Evolutionary conservation across 371 early-diverging fungal genomes (phyloP), one percentile per base, ranked within the genome.

Genomic region (Gilbertella persicaria): DNA sequence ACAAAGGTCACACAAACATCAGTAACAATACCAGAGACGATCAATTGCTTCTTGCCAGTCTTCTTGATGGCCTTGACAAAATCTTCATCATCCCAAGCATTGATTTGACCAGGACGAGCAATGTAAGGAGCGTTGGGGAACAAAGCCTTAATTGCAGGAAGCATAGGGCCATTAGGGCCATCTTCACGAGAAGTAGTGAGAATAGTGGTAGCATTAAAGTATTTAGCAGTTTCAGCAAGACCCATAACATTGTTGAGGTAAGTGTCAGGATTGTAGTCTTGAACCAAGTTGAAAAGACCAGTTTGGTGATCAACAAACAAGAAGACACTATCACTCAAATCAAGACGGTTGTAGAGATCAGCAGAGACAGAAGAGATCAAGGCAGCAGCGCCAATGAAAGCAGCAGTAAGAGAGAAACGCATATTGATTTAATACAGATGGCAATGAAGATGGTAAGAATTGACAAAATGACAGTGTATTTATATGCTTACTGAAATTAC

Each of bases 301-400:
- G 58, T 56, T 62, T 62, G 62, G 37, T 62, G 62, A 52, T 62
- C 62, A 33, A 62, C 49, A 37, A 62, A 56, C 53, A 62, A 56
- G 43, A 62, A 30, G 8, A 49, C 58, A 28, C 50, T 45, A 28
- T 63, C 41, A 37, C 58, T 64, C 41, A 64, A 24, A 28, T 53
- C 38, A 25, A 64, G 53, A 40, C 59, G 53, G 21, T 52, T 48
- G 46, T 58, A 63, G 21, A 46, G 16, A 23, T 55, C 46, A 40
- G 55, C 55, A 40, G 55, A 24, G 33, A 46, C 55, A 17, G 55
- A 46, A 3, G 55, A 55, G 12, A 24, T 39, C 24, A 55, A 33
- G 47, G 55, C 47, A 23, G 35, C 55, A 40, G 37, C 55, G 14
- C 46, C 55, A 23, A 55, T 7, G 14, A 55, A 24, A 40, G 41